Evolutionary conservation across 768 basidiomycete species (phyloP).

Genomic region (Pholiota molesta): DNA sequence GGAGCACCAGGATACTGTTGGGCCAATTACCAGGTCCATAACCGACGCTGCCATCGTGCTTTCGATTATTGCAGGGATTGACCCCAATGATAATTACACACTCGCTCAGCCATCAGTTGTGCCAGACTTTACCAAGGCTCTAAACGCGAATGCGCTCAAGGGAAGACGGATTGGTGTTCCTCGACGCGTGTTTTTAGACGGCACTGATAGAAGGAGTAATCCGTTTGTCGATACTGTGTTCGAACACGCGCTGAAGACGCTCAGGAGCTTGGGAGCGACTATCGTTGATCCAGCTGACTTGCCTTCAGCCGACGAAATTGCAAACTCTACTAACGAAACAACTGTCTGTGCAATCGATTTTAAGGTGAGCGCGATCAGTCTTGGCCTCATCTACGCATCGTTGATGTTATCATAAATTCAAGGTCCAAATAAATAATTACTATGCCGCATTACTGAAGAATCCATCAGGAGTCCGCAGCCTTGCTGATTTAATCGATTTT

Average conservation of each 20-base stretch:
- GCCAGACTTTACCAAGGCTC: slow-evolving; percentile 57
- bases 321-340: slow-evolving; percentile 51
- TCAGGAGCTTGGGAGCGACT: slow-evolving; percentile 46
- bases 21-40: slow-evolving; percentile 55
- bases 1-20: slow-evolving; percentile 57
- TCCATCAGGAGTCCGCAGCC: slow-evolving; percentile 16
- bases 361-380: slow-evolving; percentile 37
- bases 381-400: neutral
- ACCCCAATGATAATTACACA: slow-evolving; percentile 56
- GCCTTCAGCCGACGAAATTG: slow-evolving; percentile 53
- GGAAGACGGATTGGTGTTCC: slow-evolving; percentile 61
- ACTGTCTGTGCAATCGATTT: slow-evolving; percentile 56
- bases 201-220: slow-evolving; percentile 32
- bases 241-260: slow-evolving; percentile 37
- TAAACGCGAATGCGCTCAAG: slow-evolving; percentile 45
- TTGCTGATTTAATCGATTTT: slow-evolving; percentile 64
- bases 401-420: neutral
- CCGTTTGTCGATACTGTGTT: slow-evolving; percentile 40
- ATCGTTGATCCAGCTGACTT: slow-evolving; percentile 68
- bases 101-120: slow-evolving; percentile 50
- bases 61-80: slow-evolving; percentile 54
- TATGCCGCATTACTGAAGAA: neutral
- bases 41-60: slow-evolving; percentile 58
- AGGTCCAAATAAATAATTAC: slow-evolving; percentile 6
- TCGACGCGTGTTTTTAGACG: slow-evolving; percentile 38